Percentiles rank a stretch among this genome's conserved stretches.
phyloP scores from a whole-genome alignment of 495 filamentous ascomycete genomes.

The Tuber melanosporum region DNA sequence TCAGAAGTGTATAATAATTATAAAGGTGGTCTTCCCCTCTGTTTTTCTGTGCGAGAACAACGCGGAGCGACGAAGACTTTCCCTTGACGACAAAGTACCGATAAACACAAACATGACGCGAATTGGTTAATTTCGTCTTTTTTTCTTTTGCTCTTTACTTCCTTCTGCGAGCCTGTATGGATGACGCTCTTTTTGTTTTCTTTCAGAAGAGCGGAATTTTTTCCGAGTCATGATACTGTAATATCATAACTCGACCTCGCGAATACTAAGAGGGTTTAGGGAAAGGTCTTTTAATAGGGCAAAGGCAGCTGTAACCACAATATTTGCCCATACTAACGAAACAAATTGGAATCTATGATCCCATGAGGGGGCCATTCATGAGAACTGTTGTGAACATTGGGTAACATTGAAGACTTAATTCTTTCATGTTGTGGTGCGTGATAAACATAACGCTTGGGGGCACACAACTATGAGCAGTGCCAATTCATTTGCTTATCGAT shows the following conservation, averaged over 20 bases:
- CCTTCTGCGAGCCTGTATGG: too few species aligned
- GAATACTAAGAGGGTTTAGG: background rate
- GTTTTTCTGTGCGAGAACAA: too few species aligned
- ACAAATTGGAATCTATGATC: background rate
- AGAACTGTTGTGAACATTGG: background rate
- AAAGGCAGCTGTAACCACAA: background rate
- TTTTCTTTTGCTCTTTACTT: too few species aligned
- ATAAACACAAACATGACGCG: too few species aligned
- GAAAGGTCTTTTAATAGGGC: background rate
- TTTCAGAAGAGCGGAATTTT: too few species aligned
- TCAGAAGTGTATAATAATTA: too few species aligned
- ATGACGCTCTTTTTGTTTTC: too few species aligned
- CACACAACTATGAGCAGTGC: background rate
- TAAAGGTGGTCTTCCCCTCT: too few species aligned
- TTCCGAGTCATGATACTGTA: too few species aligned
- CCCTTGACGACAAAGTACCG: too few species aligned
- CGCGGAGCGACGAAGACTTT: too few species aligned
- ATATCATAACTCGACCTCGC: background rate
- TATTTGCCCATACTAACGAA: background rate
- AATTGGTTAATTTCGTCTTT: too few species aligned
- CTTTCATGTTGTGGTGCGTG: background rate
- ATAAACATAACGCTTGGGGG: background rate
- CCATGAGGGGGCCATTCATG: background rate
- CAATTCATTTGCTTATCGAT: background rate
- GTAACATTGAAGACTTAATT: background rate